A percentile compares a stretch with the other conserved stretches of the same genome.
These are phyloP conservation scores for Sporothrix euskadiensis DNA, from an alignment of 2,329 filamentous ascomycete species.

Conservation along the genomic window DNA sequence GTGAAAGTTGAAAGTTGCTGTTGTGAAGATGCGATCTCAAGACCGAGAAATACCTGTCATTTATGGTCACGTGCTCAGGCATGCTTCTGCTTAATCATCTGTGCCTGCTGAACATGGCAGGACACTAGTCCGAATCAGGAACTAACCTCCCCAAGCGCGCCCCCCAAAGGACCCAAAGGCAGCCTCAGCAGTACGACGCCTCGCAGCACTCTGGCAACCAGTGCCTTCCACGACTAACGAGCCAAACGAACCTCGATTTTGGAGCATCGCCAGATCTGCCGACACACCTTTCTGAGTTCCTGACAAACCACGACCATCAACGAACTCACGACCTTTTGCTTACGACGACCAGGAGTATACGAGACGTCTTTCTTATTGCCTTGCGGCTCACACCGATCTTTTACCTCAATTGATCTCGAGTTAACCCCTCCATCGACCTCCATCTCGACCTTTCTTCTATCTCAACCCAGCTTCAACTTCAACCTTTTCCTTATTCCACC, in stretches of 20 bases:
- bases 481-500: conserved; percentile 28
- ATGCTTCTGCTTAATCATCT: background rate
- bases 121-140: conserved; percentile 30
- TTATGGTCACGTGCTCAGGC: background rate
- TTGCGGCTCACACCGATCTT: background rate
- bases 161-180: conserved; percentile 27
- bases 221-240: conserved; percentile 16
- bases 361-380: background rate
- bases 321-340: background rate
- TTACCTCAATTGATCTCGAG: background rate
- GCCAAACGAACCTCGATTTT: conserved; percentile 15
- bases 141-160: conserved; percentile 29
- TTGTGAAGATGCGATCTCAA: background rate
- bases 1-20: background rate
- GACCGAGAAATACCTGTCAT: background rate
- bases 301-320: conserved; percentile 5
- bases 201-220: conserved; percentile 23
- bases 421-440: background rate
- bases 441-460: background rate
- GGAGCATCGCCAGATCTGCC: background rate
- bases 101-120: background rate
- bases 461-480: background rate
- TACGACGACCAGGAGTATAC: conserved; percentile 11
- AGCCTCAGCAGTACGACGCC: conserved; percentile 34
- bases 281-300: background rate